phyloP scores from a whole-genome alignment of 768 basidiomycete species.

The Jaapia argillacea region DNA sequence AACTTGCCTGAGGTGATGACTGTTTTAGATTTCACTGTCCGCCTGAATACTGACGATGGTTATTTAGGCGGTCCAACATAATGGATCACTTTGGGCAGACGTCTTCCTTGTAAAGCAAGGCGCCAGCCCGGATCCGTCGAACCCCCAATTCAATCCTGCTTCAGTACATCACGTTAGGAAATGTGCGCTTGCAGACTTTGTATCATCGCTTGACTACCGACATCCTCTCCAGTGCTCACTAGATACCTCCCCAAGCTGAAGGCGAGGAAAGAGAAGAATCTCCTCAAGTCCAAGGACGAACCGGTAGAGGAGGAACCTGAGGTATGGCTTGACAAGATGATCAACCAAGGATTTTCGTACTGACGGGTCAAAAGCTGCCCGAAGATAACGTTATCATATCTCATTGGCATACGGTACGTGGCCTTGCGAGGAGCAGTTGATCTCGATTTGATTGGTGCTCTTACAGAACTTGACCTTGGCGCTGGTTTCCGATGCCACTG shows the following conservation, averaged over 20 bases:
- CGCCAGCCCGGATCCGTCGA: conserved; percentile 53
- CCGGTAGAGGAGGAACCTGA: conserved; percentile 37
- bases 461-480: conserved; percentile 79
- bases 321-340: conserved; percentile 26
- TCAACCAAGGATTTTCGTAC: conserved; percentile 3
- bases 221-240: conserved; percentile 71
- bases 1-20: conserved; percentile 55
- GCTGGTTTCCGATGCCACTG: conserved; percentile 61
- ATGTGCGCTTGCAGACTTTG: conserved; percentile 34
- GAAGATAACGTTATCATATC: conserved; percentile 58
- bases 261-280: conserved; percentile 73
- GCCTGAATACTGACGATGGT: not conserved
- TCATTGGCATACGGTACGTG: conserved; percentile 71
- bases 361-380: conserved; percentile 9
- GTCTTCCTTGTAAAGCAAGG: conserved; percentile 63
- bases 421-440: no score
- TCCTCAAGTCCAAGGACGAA: conserved; percentile 41
- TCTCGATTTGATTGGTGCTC: no score
- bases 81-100: conserved; percentile 79
- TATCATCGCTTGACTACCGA: not conserved
- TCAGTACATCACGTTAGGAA: conserved; percentile 68
- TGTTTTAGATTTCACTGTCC: not conserved
- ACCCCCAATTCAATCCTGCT: conserved; percentile 37
- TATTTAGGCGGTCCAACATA: conserved; percentile 61
- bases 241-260: conserved; percentile 71